Conservation (phyloP, 176 grass and related monocot genomes). For the Puya raimondii region DNA sequence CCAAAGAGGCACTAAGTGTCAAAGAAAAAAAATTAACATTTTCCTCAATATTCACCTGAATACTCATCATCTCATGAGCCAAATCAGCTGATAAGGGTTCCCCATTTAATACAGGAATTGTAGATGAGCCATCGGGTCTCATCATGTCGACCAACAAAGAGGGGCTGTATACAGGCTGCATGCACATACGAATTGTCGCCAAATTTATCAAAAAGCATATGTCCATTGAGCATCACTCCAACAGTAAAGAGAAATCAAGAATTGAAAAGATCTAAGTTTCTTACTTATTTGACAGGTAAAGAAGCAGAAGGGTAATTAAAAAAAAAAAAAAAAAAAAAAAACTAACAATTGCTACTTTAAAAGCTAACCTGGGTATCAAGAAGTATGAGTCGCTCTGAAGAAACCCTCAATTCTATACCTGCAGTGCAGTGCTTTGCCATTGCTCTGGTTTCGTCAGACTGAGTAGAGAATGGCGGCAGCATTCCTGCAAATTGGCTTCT, state of each 20-base stretch:
- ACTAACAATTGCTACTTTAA: not conserved
- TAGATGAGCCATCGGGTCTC: constrained; percentile 71
- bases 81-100: constrained; percentile 73
- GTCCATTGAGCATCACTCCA: not conserved
- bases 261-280: not conserved
- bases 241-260: not conserved
- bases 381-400: constrained; percentile 84
- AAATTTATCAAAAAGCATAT: not conserved
- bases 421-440: constrained; percentile 71
- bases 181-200: not conserved
- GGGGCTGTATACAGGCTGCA: constrained; percentile 85
- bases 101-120: constrained; percentile 59
- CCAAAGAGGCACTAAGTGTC: not conserved
- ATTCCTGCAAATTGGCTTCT: constrained; percentile 52
- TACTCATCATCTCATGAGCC: constrained; percentile 85
- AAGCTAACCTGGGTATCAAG: constrained; percentile 72
- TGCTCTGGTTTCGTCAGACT: constrained; percentile 72
- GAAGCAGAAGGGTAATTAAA: not conserved
- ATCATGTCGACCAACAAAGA: constrained; percentile 84
- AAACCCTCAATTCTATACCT: constrained; percentile 88
- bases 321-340: not conserved
- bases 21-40: constrained; percentile 9
- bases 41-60: constrained; percentile 61
- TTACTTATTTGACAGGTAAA: not conserved
- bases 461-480: constrained; percentile 78